A percentile compares a stretch with the other conserved stretches of the same genome.
These are phyloP conservation scores for Phytophthora pseudosyringae DNA, from an alignment of 352 stramenopile genomes.

Conservation along the genomic window DNA sequence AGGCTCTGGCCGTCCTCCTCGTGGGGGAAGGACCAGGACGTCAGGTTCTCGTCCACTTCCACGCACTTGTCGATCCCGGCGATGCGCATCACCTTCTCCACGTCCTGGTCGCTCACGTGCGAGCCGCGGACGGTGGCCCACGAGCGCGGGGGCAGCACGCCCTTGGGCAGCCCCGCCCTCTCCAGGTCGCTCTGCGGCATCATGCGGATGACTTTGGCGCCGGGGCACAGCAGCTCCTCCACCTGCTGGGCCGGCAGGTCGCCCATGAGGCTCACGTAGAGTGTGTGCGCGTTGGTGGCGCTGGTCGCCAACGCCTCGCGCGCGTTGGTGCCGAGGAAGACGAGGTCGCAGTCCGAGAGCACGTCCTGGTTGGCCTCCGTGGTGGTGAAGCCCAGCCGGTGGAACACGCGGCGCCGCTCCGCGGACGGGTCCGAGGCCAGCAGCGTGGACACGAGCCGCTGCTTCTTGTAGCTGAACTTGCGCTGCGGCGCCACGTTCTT, in stretches of 20 bases:
- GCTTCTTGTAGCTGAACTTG: conserved; percentile 79
- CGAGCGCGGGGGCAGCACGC: conserved; percentile 47
- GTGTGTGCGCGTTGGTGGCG: conserved; percentile 45
- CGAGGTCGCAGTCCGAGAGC: conserved; percentile 71
- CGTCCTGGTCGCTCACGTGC: conserved; percentile 57
- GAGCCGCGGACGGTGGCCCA: conserved; percentile 68
- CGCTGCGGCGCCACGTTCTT: conserved; percentile 66
- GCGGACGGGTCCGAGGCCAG: conserved; percentile 66
- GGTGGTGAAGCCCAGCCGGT: conserved; percentile 70
- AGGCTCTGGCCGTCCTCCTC: conserved; percentile 28
- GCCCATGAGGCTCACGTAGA: conserved; percentile 81
- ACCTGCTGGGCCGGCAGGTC: conserved; percentile 61
- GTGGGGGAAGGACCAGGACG: conserved; percentile 34
- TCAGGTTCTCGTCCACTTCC: conserved; percentile 44
- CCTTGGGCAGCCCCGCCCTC: conserved; percentile 56
- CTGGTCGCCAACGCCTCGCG: conserved; percentile 49
- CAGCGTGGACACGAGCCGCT: conserved; percentile 73
- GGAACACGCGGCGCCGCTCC: conserved; percentile 66
- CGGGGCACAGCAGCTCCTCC: conserved; percentile 60
- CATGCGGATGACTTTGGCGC: conserved; percentile 78
- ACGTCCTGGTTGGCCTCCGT: conserved; percentile 62
- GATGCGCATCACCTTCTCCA: conserved; percentile 62
- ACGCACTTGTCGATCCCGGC: conserved; percentile 61
- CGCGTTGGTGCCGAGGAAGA: conserved; percentile 69
- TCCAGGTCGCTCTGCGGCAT: conserved; percentile 72